phyloP scores from a whole-genome alignment of 139 green algal species.

The Coccomyxa sp. region DNA sequence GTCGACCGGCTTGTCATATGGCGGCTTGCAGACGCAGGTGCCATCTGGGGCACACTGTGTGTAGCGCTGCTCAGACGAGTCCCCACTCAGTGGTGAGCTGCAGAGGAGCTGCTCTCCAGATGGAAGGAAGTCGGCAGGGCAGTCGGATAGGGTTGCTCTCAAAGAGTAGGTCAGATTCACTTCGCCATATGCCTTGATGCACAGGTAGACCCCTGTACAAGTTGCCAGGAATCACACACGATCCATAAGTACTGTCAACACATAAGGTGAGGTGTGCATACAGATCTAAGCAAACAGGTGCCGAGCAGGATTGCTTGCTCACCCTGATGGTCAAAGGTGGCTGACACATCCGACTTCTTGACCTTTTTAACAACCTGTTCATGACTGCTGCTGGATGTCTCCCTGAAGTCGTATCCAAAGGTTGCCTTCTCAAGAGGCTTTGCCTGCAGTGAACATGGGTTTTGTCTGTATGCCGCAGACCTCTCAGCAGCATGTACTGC shows the following conservation, averaged over 20 bases:
- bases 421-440: background rate
- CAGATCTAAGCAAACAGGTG: too few species aligned
- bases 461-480: too few species aligned
- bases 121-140: constrained; percentile 23
- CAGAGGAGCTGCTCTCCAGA: constrained; percentile 27
- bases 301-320: background rate
- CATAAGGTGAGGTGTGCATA: too few species aligned
- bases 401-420: constrained; percentile 25
- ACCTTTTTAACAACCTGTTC: constrained; percentile 17
- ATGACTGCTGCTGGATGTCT: constrained; percentile 22
- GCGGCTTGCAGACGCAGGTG: constrained; percentile 28
- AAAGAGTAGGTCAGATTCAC: constrained; percentile 18
- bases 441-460: background rate
- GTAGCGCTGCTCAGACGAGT: constrained; percentile 28
- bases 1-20: constrained; percentile 31
- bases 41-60: constrained; percentile 26
- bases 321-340: background rate
- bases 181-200: constrained; percentile 31
- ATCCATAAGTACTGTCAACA: too few species aligned
- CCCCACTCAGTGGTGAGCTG: constrained; percentile 5
- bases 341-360: constrained; percentile 15
- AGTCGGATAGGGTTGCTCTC: constrained; percentile 19
- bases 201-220: constrained; percentile 36
- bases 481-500: too few species aligned
- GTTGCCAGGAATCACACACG: background rate